Evolutionary conservation across 2,329 filamentous ascomycete species (phyloP), one percentile per base, ranked within the genome.

Genomic region (Pezizomycotina sp.): DNA sequence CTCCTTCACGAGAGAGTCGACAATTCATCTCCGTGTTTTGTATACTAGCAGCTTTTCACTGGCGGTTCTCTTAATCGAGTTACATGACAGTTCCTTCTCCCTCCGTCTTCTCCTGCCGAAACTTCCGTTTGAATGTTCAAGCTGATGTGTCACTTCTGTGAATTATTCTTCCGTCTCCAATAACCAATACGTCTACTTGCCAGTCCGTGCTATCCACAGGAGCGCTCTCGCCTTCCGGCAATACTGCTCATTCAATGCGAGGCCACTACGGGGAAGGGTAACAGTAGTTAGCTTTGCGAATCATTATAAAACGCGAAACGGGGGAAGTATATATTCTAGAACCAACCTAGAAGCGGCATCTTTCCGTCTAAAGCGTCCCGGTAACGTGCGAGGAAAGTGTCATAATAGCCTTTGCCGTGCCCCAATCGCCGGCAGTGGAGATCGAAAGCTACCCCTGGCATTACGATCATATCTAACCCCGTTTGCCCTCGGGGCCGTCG

Each of bases 321-420:
- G 30, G 19, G 18, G 30, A 27, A 53, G 30, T 57, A 47, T 29
- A 52, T 48, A 31, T 52, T n/a, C n/a, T n/a, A n/a, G n/a, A n/a
- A n/a, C 64, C 60, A 59, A 74, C 70, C 66, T 50, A 73, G 65
- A 60, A 67, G 64, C 49, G 68, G 69, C 60, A 67, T 69, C 47
- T 56, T 57, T 29, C 43, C 34, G 28, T 50, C 49, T 50, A 57
- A 56, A 56, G 47, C 24, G 21, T 47, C 56, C 57, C 66, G 56
- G 66, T 84, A 92, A 49, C 76, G 71, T 52, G 76, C 71, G 54
- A 98, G 61, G 58, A 92, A 98, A 57, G 74, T 78, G 61, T 98
- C 89, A 63, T 98, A 98, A 61, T 92, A 98, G 20, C 89, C 89
- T 58, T 82, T 92, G 38, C 89, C 89, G 58, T 98, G 89, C 25